These are phyloP conservation scores for Acacia melanoxylon DNA, from an alignment of 306 rosid genomes.

Conservation along the genomic window DNA sequence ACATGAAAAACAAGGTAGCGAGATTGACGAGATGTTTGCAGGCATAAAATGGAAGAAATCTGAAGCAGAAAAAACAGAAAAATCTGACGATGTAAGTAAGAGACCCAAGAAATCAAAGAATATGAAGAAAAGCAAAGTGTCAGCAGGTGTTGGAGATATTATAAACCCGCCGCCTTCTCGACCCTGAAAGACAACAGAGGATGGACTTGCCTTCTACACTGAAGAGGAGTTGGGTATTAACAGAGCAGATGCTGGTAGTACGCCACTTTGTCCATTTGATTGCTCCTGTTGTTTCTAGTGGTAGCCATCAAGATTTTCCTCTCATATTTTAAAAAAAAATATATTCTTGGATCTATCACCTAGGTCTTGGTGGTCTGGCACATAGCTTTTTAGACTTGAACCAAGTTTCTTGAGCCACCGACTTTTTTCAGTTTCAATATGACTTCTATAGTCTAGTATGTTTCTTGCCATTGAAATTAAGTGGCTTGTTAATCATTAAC, in stretches of 20 bases:
- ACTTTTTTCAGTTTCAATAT: slow-evolving; percentile 8
- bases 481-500: background rate
- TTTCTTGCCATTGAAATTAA: background rate
- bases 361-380: background rate
- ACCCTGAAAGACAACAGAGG: slow-evolving; percentile 52
- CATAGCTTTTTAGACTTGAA: background rate
- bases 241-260: slow-evolving; percentile 66
- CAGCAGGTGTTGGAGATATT: slow-evolving; percentile 37
- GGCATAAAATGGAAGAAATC: slow-evolving; percentile 62
- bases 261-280: slow-evolving; percentile 84
- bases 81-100: slow-evolving; percentile 19
- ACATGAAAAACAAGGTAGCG: slow-evolving; percentile 40
- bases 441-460: background rate
- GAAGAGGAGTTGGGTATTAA: slow-evolving; percentile 70
- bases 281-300: slow-evolving; percentile 80
- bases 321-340: background rate
- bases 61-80: slow-evolving; percentile 21
- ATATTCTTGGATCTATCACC: background rate
- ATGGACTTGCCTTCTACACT: slow-evolving; percentile 60
- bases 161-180: slow-evolving; percentile 33
- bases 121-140: slow-evolving; percentile 23
- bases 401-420: slow-evolving; percentile 7
- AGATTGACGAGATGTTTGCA: slow-evolving; percentile 77
- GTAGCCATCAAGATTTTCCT: background rate
- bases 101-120: slow-evolving; percentile 38